Evolutionary conservation across 257 asterid genomes (phyloP).

Genomic region (Solanum bulbocastanum): DNA sequence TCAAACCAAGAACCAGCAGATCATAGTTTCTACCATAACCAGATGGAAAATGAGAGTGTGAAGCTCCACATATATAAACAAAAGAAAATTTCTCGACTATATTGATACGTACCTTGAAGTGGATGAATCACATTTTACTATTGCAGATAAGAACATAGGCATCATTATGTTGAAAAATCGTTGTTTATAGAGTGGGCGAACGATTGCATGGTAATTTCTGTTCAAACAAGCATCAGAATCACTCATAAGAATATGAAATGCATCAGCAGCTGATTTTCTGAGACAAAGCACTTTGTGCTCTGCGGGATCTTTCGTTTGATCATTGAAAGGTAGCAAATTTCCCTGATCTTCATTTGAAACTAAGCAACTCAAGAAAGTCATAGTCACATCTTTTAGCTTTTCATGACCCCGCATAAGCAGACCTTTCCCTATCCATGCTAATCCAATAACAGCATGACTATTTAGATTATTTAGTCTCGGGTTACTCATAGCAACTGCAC

Average conservation of each 20-base stretch:
- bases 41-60: not conserved
- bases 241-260: slow-evolving; percentile 74
- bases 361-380: slow-evolving; percentile 55
- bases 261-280: slow-evolving; percentile 74
- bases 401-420: slow-evolving; percentile 93
- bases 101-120: slow-evolving; percentile 35
- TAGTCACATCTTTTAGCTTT: slow-evolving; percentile 58
- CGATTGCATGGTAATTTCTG: slow-evolving; percentile 55
- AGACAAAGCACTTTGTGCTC: slow-evolving; percentile 36
- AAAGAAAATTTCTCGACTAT: not conserved
- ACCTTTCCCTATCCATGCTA: slow-evolving; percentile 97
- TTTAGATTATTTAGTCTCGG: slow-evolving; percentile 25
- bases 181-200: slow-evolving; percentile 93
- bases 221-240: slow-evolving; percentile 78
- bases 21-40: not conserved
- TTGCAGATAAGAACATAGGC: slow-evolving; percentile 55
- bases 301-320: slow-evolving; percentile 17
- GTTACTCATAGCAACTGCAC: slow-evolving; percentile 23
- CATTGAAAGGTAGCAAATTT: slow-evolving; percentile 15
- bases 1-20: not conserved
- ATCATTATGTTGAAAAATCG: slow-evolving; percentile 66
- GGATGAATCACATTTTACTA: slow-evolving; percentile 41
- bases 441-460: slow-evolving; percentile 46
- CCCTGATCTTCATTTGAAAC: slow-evolving; percentile 24
- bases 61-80: not conserved